Conservation (phyloP, 1,284 basidiomycete genomes). For the Trametes pubescens region DNA sequence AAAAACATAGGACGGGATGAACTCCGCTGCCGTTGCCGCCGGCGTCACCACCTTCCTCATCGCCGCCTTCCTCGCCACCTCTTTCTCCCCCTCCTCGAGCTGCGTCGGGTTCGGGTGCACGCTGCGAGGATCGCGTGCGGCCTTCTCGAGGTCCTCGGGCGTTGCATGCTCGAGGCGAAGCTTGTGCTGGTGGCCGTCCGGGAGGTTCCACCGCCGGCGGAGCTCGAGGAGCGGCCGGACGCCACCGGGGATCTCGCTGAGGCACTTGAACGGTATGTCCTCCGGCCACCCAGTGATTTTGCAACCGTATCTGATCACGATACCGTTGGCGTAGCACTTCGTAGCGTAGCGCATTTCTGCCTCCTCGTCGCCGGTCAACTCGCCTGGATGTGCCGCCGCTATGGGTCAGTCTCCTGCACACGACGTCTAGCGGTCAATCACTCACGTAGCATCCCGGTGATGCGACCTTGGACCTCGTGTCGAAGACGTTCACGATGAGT, state of each 20-base stretch:
- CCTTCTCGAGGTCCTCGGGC: background rate
- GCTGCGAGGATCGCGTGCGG: background rate
- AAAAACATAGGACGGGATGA: background rate
- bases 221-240: background rate
- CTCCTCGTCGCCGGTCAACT: too few species aligned
- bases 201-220: background rate
- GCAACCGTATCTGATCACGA: background rate
- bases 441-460: too few species aligned
- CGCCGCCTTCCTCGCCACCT: background rate
- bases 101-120: background rate
- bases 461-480: too few species aligned
- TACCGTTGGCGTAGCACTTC: background rate
- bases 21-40: too few species aligned
- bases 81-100: background rate
- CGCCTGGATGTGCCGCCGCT: too few species aligned
- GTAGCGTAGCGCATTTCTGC: too few species aligned
- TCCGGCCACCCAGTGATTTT: background rate
- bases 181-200: background rate
- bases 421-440: too few species aligned
- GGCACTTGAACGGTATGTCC: background rate
- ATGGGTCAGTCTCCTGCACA: too few species aligned
- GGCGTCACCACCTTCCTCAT: too few species aligned
- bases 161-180: background rate
- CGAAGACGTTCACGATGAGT: too few species aligned
- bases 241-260: background rate